These are phyloP conservation scores for Lithospermum erythrorhizon DNA, from an alignment of 257 asterid genomes.

Conservation along the genomic window DNA sequence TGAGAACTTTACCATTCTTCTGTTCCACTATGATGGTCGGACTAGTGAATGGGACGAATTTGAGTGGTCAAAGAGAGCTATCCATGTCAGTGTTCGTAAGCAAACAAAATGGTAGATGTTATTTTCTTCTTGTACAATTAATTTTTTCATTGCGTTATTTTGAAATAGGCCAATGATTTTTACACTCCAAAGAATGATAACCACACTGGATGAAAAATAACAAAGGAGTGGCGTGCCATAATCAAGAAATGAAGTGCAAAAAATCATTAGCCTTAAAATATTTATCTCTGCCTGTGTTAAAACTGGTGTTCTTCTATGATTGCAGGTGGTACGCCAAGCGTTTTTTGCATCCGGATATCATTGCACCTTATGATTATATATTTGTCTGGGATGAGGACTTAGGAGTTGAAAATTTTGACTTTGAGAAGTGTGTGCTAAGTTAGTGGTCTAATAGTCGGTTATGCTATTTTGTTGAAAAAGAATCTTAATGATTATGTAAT, in stretches of 20 bases:
- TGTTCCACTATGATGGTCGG: slow-evolving; percentile 88
- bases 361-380: neutral
- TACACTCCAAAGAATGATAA: too few relatives aligned
- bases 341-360: neutral
- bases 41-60: slow-evolving; percentile 90
- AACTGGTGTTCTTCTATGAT: neutral
- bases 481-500: too few relatives aligned
- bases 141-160: neutral
- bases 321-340: neutral
- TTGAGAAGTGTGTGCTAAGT: too few relatives aligned
- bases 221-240: too few relatives aligned
- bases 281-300: slow-evolving; percentile 2
- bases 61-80: slow-evolving; percentile 85
- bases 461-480: too few relatives aligned
- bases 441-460: too few relatives aligned
- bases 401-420: too few relatives aligned
- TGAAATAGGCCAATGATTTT: too few relatives aligned
- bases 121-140: slow-evolving; percentile 3
- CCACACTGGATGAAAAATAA: too few relatives aligned
- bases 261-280: too few relatives aligned
- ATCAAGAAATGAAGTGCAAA: too few relatives aligned
- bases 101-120: slow-evolving; percentile 80
- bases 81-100: slow-evolving; percentile 62
- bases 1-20: slow-evolving; percentile 64
- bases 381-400: slow-evolving; percentile 35